phyloP scores from a whole-genome alignment of 495 filamentous ascomycete genomes.

The Penicillium angulare region DNA sequence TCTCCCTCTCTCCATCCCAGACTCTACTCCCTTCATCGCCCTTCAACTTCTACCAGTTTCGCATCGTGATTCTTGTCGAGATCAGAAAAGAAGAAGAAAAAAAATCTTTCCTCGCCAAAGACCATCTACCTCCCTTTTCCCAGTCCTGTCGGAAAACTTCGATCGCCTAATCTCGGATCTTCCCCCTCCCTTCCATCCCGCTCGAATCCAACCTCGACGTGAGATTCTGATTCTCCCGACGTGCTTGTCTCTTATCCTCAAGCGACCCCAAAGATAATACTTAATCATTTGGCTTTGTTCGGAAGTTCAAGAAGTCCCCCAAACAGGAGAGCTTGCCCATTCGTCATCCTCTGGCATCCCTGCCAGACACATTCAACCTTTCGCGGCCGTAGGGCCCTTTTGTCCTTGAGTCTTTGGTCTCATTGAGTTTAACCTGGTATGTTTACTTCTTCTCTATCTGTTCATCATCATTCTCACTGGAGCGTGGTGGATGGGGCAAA shows the following conservation, averaged over 20 bases:
- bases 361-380: slow-evolving; percentile 23
- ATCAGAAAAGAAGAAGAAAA: background rate
- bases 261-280: too few relatives aligned
- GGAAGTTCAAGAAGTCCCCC: background rate
- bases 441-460: slow-evolving; percentile 7
- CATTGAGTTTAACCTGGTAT: slow-evolving; percentile 25
- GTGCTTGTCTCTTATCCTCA: slow-evolving; percentile 8
- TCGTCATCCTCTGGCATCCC: slow-evolving; percentile 24
- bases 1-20: slow-evolving; percentile 19
- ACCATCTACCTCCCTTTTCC: slow-evolving; percentile 7
- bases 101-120: slow-evolving; percentile 10
- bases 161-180: slow-evolving; percentile 9
- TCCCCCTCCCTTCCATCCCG: slow-evolving; percentile 21
- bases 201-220: slow-evolving; percentile 13
- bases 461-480: background rate
- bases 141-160: slow-evolving; percentile 15
- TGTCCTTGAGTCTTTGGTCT: slow-evolving; percentile 25
- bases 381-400: slow-evolving; percentile 24
- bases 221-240: background rate
- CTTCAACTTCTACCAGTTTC: background rate
- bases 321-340: slow-evolving; percentile 11
- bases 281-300: background rate
- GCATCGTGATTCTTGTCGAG: slow-evolving; percentile 1
- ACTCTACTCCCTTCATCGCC: slow-evolving; percentile 2
- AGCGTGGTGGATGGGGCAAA: background rate